Conservation (phyloP, 495 filamentous ascomycete genomes). For the Oleoguttula mirabilis region DNA sequence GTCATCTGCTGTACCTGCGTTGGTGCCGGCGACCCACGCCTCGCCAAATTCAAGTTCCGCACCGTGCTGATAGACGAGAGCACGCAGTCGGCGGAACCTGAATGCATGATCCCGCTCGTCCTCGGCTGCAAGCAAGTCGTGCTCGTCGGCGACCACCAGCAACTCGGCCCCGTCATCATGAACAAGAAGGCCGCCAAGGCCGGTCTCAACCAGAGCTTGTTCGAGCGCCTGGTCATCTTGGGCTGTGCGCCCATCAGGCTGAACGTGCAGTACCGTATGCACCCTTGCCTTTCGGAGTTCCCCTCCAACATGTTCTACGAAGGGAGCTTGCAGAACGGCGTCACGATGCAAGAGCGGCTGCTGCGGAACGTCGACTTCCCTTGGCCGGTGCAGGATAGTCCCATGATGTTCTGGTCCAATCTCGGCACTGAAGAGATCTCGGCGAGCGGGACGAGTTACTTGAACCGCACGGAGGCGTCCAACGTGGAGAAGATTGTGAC, state of each 20-base stretch:
- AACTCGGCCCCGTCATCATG: slow-evolving; percentile 98
- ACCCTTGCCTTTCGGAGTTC: slow-evolving; percentile 94
- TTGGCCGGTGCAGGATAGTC: slow-evolving; percentile 83
- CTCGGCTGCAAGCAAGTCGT: slow-evolving; percentile 98
- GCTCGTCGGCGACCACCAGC: slow-evolving; percentile 94
- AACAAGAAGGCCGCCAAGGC: slow-evolving; percentile 99
- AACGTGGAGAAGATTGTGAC: slow-evolving; percentile 98
- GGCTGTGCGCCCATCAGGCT: slow-evolving; percentile 86
- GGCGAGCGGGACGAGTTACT: slow-evolving; percentile 91
- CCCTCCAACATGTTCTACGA: slow-evolving; percentile 99
- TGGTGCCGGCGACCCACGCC: slow-evolving; percentile 88
- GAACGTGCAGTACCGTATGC: slow-evolving; percentile 98
- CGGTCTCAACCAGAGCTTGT: slow-evolving; percentile 91
- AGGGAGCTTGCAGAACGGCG: slow-evolving; percentile 91
- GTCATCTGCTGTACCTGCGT: slow-evolving; percentile 99
- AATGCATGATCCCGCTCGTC: slow-evolving; percentile 98
- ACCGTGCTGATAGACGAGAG: slow-evolving; percentile 98
- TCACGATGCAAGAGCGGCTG: slow-evolving; percentile 77
- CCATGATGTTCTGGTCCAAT: slow-evolving; percentile 99
- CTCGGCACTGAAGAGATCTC: slow-evolving; percentile 96
- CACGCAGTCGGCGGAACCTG: slow-evolving; percentile 96
- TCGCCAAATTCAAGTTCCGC: slow-evolving; percentile 93
- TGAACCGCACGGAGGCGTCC: slow-evolving; percentile 91
- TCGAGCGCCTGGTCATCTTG: slow-evolving; percentile 89
- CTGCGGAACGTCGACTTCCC: slow-evolving; percentile 95